phyloP scores from a whole-genome alignment of 306 rosid genomes.

The Trichosanthes truncata region DNA sequence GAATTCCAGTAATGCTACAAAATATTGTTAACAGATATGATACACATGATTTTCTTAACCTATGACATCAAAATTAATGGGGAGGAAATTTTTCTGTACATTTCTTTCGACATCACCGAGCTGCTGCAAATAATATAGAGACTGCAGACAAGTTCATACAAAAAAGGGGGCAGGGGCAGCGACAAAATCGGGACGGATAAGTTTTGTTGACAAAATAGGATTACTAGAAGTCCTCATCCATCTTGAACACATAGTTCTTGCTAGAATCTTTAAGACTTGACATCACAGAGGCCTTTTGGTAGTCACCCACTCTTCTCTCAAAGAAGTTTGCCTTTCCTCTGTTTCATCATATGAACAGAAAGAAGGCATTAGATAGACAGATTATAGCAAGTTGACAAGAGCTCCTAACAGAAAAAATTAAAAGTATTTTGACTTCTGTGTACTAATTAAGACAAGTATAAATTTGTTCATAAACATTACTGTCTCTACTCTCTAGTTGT shows the following conservation, averaged over 20 bases:
- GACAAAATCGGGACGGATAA: not conserved
- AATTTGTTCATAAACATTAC: not conserved
- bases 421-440: too few relatives aligned
- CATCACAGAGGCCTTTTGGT: slow-evolving; percentile 94
- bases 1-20: too few relatives aligned
- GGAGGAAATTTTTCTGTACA: not conserved
- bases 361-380: slow-evolving; percentile 4
- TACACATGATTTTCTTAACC: not conserved
- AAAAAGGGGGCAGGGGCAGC: not conserved
- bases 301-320: slow-evolving; percentile 87
- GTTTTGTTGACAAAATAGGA: not conserved
- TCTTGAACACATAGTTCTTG: slow-evolving; percentile 62
- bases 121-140: not conserved
- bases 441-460: not conserved
- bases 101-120: not conserved
- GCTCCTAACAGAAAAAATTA: not conserved
- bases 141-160: not conserved
- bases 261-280: slow-evolving; percentile 69
- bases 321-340: slow-evolving; percentile 94
- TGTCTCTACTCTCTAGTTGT: not conserved
- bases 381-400: not conserved
- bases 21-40: too few relatives aligned
- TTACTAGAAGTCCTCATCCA: slow-evolving; percentile 63
- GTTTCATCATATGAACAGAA: slow-evolving; percentile 22
- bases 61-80: not conserved